Conservation (phyloP, 1,139 yeast species). For the Lodderomyces margitis region DNA sequence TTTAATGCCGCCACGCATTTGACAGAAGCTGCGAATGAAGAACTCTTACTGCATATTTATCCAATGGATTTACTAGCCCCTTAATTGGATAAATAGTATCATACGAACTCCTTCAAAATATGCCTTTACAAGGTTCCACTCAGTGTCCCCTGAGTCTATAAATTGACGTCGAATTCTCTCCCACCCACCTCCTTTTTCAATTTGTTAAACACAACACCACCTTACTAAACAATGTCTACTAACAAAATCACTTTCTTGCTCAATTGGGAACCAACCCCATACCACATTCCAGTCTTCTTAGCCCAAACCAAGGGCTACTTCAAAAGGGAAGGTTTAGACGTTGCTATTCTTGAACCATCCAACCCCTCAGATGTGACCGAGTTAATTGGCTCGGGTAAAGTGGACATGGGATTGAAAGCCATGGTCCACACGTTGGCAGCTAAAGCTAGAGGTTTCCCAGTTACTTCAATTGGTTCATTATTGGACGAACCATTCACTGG, state of each 20-base stretch:
- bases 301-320: conserved; percentile 54
- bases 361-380: conserved; percentile 61
- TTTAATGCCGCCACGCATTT: neutral
- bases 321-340: conserved; percentile 48
- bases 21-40: neutral
- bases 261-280: conserved; percentile 59
- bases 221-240: conserved; percentile 20
- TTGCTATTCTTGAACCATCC: conserved; percentile 55
- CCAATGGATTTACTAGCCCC: neutral
- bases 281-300: conserved; percentile 53
- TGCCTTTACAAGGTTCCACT: neutral
- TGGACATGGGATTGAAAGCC: conserved; percentile 60
- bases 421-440: conserved; percentile 63
- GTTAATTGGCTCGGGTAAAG: conserved; percentile 54
- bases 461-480: conserved; percentile 54
- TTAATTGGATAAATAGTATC: neutral
- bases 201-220: no score
- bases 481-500: conserved; percentile 62
- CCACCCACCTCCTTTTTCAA: neutral
- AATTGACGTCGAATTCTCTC: neutral
- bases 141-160: neutral
- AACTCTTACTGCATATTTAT: neutral
- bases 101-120: neutral
- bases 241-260: conserved; percentile 51
- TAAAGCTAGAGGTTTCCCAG: conserved; percentile 58